Evolutionary conservation across 2,329 filamentous ascomycete species (phyloP), one percentile per base, ranked within the genome.

Genomic region (Botrytis deweyae): DNA sequence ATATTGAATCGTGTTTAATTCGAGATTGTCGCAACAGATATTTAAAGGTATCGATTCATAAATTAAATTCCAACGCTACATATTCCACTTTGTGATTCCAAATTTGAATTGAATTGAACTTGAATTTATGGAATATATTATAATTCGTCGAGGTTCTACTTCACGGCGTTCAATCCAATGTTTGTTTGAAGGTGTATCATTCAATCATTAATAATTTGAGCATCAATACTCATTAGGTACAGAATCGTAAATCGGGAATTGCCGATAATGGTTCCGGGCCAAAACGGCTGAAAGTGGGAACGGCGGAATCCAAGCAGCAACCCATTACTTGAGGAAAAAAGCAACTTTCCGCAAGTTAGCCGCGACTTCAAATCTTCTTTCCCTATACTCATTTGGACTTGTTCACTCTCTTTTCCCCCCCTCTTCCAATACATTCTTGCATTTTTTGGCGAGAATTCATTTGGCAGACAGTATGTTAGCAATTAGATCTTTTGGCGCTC

Each of bases 401-500:
- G 33, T 42, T 63, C 38, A 18, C 59, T 33, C 49, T 79, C 79
- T 65, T n/a, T 72, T 29, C 58, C 44, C 55, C 29, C n/a, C 73
- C 55, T 33, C 65, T 36, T 36, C 46, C 62, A 42, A 62, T 63
- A 20, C 6, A 67, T 65, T 68, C 61, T 71, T 61, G 52, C 46
- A 38, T 38, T n/a, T 65, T 62, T 72, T 42, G 61, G 70, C 70
- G 33, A 46, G 42, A 55, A 59, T 49, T 64, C 38, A 36, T 70
- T 65, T 63, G 61, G 44, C 61, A 40, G 79, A 84, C 87, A 92
- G 83, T 82, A 97, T 97, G 94, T 87, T 97, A 85, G 91, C 92
- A 85, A 87, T 92, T 83, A 92, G 94, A 86, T 90, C 91, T 81
- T 89, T 95, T 84, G 90, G 91, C 84, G 89, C 89, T 81, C 91